A percentile compares a stretch with the other conserved stretches of the same genome.
phyloP scores from a whole-genome alignment of 148 eudicot species.

The Polygonum aviculare region DNA sequence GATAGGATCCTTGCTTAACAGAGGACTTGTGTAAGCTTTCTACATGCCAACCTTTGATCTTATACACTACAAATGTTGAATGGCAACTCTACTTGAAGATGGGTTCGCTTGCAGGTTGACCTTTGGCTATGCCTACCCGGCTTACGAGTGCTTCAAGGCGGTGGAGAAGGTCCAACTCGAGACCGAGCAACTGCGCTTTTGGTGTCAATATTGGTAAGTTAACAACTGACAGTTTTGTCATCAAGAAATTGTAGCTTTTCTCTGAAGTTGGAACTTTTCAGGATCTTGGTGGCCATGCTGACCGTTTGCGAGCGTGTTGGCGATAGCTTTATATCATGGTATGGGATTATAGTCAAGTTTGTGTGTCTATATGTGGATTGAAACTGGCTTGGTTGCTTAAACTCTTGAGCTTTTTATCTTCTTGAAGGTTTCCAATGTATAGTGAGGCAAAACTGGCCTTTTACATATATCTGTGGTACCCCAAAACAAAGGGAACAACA shows the following conservation, averaged over 20 bases:
- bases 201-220: conserved; percentile 92
- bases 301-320: conserved; percentile 74
- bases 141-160: conserved; percentile 78
- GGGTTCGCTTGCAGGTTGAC: conserved; percentile 45
- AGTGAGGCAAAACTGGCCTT: conserved; percentile 92
- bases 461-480: conserved; percentile 79
- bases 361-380: neutral
- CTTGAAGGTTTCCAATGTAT: conserved; percentile 90
- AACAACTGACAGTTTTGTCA: neutral
- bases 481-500: conserved; percentile 85
- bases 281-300: conserved; percentile 79
- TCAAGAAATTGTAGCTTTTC: neutral
- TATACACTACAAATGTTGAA: neutral
- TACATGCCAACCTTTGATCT: neutral
- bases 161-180: conserved; percentile 84
- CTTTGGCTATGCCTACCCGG: conserved; percentile 91
- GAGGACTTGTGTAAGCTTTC: conserved; percentile 69
- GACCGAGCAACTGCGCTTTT: conserved; percentile 79
- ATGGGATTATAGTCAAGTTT: neutral
- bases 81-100: conserved; percentile 1
- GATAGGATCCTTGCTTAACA: conserved; percentile 78
- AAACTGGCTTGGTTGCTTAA: neutral
- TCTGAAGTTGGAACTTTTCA: conserved; percentile 24
- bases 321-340: conserved; percentile 93
- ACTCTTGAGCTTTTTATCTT: neutral